These are phyloP conservation scores for Canariomyces notabilis DNA, from an alignment of 2,329 filamentous ascomycete species.

Conservation along the genomic window DNA sequence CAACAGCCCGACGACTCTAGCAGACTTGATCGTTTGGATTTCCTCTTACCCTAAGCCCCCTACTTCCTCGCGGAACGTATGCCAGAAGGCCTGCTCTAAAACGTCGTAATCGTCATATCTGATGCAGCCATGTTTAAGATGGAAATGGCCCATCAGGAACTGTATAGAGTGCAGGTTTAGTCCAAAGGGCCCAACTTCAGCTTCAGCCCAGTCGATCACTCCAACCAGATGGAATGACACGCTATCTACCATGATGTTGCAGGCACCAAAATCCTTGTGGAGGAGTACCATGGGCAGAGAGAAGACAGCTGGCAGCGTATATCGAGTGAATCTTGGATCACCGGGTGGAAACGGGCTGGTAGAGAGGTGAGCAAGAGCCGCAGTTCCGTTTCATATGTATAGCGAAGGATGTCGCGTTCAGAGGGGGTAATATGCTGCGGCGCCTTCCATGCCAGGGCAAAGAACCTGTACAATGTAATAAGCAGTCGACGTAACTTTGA, in stretches of 20 bases:
- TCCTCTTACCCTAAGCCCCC: conserved; percentile 27
- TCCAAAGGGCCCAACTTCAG: conserved; percentile 37
- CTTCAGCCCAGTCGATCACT: conserved; percentile 40
- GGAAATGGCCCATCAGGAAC: conserved; percentile 31
- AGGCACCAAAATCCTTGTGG: conserved; percentile 34
- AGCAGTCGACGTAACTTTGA: not conserved
- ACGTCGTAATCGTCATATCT: conserved; percentile 31
- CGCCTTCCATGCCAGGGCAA: conserved; percentile 35
- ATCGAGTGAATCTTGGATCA: conserved; percentile 30
- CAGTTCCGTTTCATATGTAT: conserved; percentile 31
- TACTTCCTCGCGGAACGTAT: conserved; percentile 28
- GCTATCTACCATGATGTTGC: conserved; percentile 38
- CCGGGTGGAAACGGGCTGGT: conserved; percentile 31
- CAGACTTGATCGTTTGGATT: conserved; percentile 28
- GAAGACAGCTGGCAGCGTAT: conserved; percentile 31
- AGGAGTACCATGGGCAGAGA: conserved; percentile 38
- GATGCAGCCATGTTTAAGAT: conserved; percentile 32
- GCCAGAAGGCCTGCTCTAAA: conserved; percentile 32
- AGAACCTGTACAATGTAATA: conserved; percentile 29
- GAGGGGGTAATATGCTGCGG: conserved; percentile 28
- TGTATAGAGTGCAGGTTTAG: conserved; percentile 35
- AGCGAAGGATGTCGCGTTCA: conserved; percentile 24
- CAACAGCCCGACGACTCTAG: conserved; percentile 32
- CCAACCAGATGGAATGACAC: conserved; percentile 33
- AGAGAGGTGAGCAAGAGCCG: conserved; percentile 30